phyloP scores from a whole-genome alignment of 208 protist species.

The Trypanosoma theileri region DNA sequence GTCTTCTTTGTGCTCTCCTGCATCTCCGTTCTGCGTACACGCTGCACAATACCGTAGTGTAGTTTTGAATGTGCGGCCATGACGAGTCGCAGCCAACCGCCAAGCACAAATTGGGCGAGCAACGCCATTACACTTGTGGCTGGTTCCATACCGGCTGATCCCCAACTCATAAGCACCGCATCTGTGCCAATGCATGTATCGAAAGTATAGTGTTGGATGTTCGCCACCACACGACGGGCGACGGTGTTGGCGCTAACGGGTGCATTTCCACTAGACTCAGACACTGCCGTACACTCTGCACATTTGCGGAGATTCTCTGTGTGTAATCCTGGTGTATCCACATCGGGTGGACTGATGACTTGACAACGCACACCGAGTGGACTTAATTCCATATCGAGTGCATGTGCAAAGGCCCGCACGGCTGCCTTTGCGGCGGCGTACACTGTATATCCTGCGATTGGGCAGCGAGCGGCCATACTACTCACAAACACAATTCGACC shows the following conservation, averaged over 20 bases:
- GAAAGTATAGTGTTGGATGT: slow-evolving; percentile 75
- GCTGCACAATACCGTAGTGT: slow-evolving; percentile 78
- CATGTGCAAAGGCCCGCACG: slow-evolving; percentile 84
- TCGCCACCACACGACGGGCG: slow-evolving; percentile 43
- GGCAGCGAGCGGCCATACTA: slow-evolving; percentile 70
- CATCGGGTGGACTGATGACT: slow-evolving; percentile 83
- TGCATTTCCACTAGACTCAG: slow-evolving; percentile 61
- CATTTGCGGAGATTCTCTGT: slow-evolving; percentile 86
- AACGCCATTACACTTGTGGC: slow-evolving; percentile 52
- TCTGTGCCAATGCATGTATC: slow-evolving; percentile 76
- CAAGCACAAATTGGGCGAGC: slow-evolving; percentile 37
- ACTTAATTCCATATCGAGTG: slow-evolving; percentile 84
- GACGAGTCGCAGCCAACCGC: slow-evolving; percentile 56
- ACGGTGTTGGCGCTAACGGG: slow-evolving; percentile 60
- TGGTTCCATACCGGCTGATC: slow-evolving; percentile 66
- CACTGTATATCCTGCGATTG: slow-evolving; percentile 81
- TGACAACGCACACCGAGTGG: slow-evolving; percentile 78
- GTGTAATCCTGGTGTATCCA: slow-evolving; percentile 79
- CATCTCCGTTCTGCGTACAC: slow-evolving; percentile 41
- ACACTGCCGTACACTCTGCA: slow-evolving; percentile 78
- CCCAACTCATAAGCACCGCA: slow-evolving; percentile 52
- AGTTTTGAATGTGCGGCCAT: slow-evolving; percentile 62
- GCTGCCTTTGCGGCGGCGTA: slow-evolving; percentile 89
- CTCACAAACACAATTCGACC: slow-evolving; percentile 84
- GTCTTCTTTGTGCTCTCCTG: neutral